phyloP scores from a whole-genome alignment of 2,329 filamentous ascomycete species.

The Fusarium veterinarium region DNA sequence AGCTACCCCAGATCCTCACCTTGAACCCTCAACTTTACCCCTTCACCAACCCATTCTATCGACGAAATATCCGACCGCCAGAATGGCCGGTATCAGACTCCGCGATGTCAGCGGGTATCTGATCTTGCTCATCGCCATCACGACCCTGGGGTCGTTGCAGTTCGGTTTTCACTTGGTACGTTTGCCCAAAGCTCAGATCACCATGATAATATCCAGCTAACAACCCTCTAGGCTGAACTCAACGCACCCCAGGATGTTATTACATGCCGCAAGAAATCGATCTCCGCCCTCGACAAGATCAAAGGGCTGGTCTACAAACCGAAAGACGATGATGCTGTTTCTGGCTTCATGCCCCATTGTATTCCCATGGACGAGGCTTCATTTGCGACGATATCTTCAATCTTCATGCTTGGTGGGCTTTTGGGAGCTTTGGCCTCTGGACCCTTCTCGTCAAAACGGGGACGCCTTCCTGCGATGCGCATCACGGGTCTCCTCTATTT shows the following conservation, averaged over 20 bases:
- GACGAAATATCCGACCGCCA: conserved; percentile 7
- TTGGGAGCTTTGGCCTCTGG: conserved; percentile 84
- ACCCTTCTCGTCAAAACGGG: conserved; percentile 80
- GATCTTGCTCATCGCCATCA: conserved; percentile 77
- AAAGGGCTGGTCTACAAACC: conserved; percentile 44
- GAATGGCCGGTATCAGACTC: conserved; percentile 50
- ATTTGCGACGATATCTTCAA: conserved; percentile 88
- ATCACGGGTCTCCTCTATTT: conserved; percentile 81
- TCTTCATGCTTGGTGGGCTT: conserved; percentile 91
- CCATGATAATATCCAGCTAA: conserved; percentile 9
- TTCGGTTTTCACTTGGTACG: conserved; percentile 92
- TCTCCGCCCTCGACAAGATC: conserved; percentile 47
- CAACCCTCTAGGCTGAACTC: conserved; percentile 75
- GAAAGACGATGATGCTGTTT: conserved; percentile 17
- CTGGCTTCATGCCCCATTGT: conserved; percentile 73
- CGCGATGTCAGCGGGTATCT: conserved; percentile 78
- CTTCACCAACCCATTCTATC: not conserved
- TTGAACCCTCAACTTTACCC: not conserved
- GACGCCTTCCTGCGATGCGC: conserved; percentile 81
- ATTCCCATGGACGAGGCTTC: conserved; percentile 86
- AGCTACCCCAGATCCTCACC: conserved; percentile 22
- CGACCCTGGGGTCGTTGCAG: conserved; percentile 88
- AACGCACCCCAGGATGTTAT: conserved; percentile 96
- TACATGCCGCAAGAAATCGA: conserved; percentile 76
- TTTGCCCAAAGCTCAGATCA: not conserved